Base-by-base conservation (phyloP, 192 early-diverging fungal genomes). In the Backusella luteola region DNA sequence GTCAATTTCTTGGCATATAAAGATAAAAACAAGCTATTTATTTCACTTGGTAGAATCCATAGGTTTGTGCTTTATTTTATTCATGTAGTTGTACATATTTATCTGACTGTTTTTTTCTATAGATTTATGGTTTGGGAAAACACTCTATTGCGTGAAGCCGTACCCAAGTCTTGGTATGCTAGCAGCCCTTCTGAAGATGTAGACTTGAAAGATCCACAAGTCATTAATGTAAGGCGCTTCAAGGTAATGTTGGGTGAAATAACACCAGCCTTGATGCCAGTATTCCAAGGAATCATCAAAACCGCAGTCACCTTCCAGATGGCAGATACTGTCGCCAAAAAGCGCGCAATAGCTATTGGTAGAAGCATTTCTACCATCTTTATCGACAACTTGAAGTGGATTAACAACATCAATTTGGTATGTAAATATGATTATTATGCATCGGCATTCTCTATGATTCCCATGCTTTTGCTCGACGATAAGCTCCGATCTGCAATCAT, bases 111-210 rank as follows among this genome's bases (percentile, higher is more conserved):
- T 12, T 23, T 8, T 34, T 17, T 49, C 8, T 19, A 17, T 71
- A 71, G 70, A 63, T 74, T 77, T 2, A 91, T 88, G 73, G 72
- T 91, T 2, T 91, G 89, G 85, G 91, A 95, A 75, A 87, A 84
- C 67, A 81, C 89, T 49, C 69, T 87, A 5, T 71, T 94, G 44
- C 90, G 87, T 63, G 82, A 79, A 9, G 39, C 79, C 3, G 85
- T 94, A 19, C 92, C 90, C 11, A 87, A 84, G 66, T 67, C 80
- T 19, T 95, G 94, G 94, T 91, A 92, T 79, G 82, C 85, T 35
- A 80, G 26, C 73, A 72, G 34, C 69, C 66, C 21, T 73, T 82
- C 63, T 71, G 73, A n/a, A 49, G 69, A 66, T 29, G 39, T 66
- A 4, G 70, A 67, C 19, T 15, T 63, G 6, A 89, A 89, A 42